phyloP scores from a whole-genome alignment of 2,329 filamentous ascomycete genomes.

The Plectosphaerella plurivora region DNA sequence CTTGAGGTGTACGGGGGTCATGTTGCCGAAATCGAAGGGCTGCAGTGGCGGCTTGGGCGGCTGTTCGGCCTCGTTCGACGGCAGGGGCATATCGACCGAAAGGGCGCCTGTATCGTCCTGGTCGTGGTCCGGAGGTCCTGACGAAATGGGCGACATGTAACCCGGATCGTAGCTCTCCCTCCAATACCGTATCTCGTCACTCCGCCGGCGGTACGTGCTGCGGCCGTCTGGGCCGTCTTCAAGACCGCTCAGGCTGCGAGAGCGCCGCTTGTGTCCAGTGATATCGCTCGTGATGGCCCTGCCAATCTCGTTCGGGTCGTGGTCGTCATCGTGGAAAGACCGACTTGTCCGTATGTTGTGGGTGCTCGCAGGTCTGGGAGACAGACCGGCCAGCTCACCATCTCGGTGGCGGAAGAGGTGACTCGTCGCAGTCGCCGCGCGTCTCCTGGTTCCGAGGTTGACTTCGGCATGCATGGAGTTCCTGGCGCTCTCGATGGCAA shows the following conservation, averaged over 20 bases:
- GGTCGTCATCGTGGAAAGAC: slow-evolving; percentile 18
- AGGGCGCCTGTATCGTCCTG: slow-evolving; percentile 22
- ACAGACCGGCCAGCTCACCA: slow-evolving; percentile 47
- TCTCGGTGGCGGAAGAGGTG: slow-evolving; percentile 32
- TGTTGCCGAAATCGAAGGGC: slow-evolving; percentile 51
- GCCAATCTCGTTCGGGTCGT: slow-evolving; percentile 53
- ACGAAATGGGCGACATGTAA: slow-evolving; percentile 47
- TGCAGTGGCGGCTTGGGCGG: slow-evolving; percentile 35
- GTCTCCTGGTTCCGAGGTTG: slow-evolving; percentile 28
- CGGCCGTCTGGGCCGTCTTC: slow-evolving; percentile 27
- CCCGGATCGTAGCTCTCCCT: slow-evolving; percentile 54
- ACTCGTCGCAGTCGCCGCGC: slow-evolving; percentile 37
- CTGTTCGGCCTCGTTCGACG: slow-evolving; percentile 22
- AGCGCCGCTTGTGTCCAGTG: slow-evolving; percentile 46
- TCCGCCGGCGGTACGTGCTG: slow-evolving; percentile 40
- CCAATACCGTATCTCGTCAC: slow-evolving; percentile 62
- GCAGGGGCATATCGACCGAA: slow-evolving; percentile 25
- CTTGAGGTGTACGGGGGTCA: slow-evolving; percentile 31
- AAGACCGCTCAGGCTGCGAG: slow-evolving; percentile 55
- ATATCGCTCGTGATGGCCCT: slow-evolving; percentile 56
- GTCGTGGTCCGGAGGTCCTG: slow-evolving; percentile 33
- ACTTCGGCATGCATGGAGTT: slow-evolving; percentile 47
- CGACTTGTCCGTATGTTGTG: slow-evolving; percentile 24
- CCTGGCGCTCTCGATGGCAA: slow-evolving; percentile 47
- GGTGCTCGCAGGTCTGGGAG: slow-evolving; percentile 57